Evolutionary conservation across 192 early-diverging fungal species (phyloP), one percentile per base, ranked within the genome.

Genomic region (Dispira simplex): DNA sequence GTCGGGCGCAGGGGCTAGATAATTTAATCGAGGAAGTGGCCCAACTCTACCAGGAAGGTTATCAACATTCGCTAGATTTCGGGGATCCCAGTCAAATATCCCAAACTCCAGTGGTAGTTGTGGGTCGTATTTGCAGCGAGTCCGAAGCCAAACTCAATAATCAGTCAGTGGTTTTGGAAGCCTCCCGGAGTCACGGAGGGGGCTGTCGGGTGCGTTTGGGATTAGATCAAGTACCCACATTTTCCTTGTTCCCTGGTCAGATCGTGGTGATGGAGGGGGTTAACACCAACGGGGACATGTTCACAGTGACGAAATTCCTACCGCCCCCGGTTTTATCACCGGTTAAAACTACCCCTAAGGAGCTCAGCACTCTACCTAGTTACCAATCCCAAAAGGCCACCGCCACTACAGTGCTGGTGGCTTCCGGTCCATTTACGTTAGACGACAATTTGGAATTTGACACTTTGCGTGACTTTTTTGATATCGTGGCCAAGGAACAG

Each of bases 171-270:
- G 64, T 89, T 8, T 71, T 98, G 14, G 92, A 96, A 69, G 77
- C 92, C n/a, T 91, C 88, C 28, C 75, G 86, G 20, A 71, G 71
- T 8, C 71, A 92, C 46, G 91, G 92, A 5, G 75, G 76, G 49
- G 92, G 91, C 0, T 65, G 70, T 4, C 81, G 91, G 27, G 76
- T 90, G 0, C 74, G 73, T 26, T 68, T 98, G 52, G 78, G 85
- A 57, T 66, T 93, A 10, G 71, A 68, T 11, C 64, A 77, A 27
- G 47, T 86, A 21, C 53, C 81, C 11, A 71, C 76, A n/a, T 88
- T 81, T 67, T 68, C 80, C 44, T 75, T 98, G 26, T 97, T 97
- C 65, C 93, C 93, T 2, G 96, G 96, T 26, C 93, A 95, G 64
- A 73, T 93, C 51, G 75, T 93, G 25, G 90, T 81, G 2, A 64